Evolutionary conservation across 345 rosid genomes (phyloP).

Genomic region (Stellera chamaejasme): DNA sequence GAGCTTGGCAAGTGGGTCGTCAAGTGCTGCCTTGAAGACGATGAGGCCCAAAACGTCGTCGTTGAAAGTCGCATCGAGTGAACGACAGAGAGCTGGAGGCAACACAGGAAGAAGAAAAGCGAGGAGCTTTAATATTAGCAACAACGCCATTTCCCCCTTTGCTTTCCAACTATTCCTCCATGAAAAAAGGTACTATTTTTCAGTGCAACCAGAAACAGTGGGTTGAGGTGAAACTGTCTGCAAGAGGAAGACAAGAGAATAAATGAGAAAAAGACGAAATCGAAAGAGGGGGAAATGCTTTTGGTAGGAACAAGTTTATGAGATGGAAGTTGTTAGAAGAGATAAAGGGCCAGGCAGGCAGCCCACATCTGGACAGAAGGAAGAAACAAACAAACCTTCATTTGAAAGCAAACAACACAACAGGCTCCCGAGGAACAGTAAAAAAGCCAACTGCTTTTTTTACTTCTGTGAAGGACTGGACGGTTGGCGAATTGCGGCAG

Average conservation of each 20-base stretch:
- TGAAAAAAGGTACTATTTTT: not conserved
- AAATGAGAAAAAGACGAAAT: not conserved
- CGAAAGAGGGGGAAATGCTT: not conserved
- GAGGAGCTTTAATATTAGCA: constrained; percentile 14
- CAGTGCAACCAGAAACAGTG: not conserved
- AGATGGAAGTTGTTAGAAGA: too few species aligned
- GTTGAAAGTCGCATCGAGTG: constrained; percentile 45
- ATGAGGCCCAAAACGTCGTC: constrained; percentile 69
- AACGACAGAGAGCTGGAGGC: constrained; percentile 10
- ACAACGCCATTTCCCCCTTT: constrained; percentile 14
- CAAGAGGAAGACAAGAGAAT: too few species aligned
- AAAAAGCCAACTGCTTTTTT: constrained; percentile 72
- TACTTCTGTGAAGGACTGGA: constrained; percentile 15
- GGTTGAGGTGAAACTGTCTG: not conserved
- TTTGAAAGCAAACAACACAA: too few species aligned
- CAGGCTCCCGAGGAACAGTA: too few species aligned
- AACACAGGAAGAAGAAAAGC: constrained; percentile 9
- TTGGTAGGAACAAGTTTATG: not conserved
- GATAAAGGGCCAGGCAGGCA: not conserved
- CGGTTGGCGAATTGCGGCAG: too few species aligned
- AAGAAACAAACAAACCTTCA: not conserved
- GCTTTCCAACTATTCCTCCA: not conserved
- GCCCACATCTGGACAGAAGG: not conserved
- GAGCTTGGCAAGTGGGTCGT: constrained; percentile 55
- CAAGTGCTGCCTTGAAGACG: constrained; percentile 72